phyloP scores from a whole-genome alignment of 148 eudicot genomes.

The Cornus florida region DNA sequence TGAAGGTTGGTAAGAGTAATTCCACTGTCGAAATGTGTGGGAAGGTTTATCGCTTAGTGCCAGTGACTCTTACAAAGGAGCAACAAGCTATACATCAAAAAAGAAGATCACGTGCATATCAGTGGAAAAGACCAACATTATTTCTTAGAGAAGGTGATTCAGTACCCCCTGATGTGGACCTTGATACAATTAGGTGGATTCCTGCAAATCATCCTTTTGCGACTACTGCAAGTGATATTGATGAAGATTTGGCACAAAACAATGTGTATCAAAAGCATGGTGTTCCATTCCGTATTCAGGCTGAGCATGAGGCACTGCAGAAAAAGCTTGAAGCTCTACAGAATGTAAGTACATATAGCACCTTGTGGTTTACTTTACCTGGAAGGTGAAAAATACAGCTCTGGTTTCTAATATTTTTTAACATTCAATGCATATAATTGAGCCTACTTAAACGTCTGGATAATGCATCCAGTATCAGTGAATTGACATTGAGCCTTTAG shows the following conservation, averaged over 20 bases:
- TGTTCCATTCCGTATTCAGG: constrained; percentile 93
- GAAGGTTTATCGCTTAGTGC: constrained; percentile 83
- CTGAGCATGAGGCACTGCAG: constrained; percentile 97
- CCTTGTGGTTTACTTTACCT: not conserved
- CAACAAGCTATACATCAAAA: constrained; percentile 77
- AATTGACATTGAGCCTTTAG: not conserved
- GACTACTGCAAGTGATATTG: constrained; percentile 83
- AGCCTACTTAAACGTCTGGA: not conserved
- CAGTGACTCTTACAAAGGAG: constrained; percentile 84
- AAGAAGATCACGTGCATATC: constrained; percentile 96
- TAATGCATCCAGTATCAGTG: not conserved
- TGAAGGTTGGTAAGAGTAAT: constrained; percentile 68
- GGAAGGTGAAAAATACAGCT: not conserved
- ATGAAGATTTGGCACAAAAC: constrained; percentile 89
- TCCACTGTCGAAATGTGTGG: constrained; percentile 98
- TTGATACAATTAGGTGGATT: constrained; percentile 94
- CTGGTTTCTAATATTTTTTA: not conserved
- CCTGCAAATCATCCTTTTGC: constrained; percentile 99
- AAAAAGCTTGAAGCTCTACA: constrained; percentile 92
- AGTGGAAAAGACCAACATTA: constrained; percentile 93
- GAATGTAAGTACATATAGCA: constrained; percentile 51
- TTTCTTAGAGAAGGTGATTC: constrained; percentile 97
- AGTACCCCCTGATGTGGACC: constrained; percentile 90
- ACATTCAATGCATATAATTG: not conserved
- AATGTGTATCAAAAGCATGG: constrained; percentile 95